A percentile compares a stretch with the other conserved stretches of the same genome.
Conservation (phyloP, 163 green algal genomes). For the Scenedesmus sp. region DNA sequence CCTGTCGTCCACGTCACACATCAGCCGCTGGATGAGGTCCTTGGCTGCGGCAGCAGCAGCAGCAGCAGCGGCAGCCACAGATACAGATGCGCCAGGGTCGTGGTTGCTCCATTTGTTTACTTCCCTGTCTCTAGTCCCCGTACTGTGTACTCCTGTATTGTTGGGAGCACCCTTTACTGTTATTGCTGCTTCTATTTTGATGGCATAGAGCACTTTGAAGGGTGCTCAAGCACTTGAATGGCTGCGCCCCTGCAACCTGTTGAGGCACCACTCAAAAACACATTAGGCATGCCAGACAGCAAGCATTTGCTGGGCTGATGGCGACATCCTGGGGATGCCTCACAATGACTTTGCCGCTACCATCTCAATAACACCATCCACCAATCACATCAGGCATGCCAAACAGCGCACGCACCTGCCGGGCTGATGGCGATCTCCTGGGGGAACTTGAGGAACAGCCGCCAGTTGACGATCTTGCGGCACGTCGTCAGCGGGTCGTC, state of each 20-base stretch:
- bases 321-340: no score
- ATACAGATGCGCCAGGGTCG: no score
- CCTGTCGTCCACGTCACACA: slow-evolving; percentile 74
- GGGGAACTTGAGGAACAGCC: slow-evolving; percentile 90
- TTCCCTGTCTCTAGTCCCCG: slow-evolving; percentile 36
- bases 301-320: neutral
- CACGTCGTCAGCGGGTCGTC: slow-evolving; percentile 95
- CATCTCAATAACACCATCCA: no score
- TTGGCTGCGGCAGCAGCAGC: no score
- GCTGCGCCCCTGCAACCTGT: no score
- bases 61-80: no score
- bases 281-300: no score
- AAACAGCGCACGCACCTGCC: neutral
- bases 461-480: slow-evolving; percentile 99
- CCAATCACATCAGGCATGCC: neutral
- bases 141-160: slow-evolving; percentile 9
- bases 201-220: slow-evolving; percentile 65
- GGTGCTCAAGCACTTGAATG: no score
- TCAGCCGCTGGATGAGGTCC: no score
- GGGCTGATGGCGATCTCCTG: slow-evolving; percentile 66
- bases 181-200: slow-evolving; percentile 59
- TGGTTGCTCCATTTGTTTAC: slow-evolving; percentile 29
- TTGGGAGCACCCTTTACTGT: slow-evolving; percentile 10
- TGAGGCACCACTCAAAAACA: no score
- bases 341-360: no score